Evolutionary conservation across 371 early-diverging fungal species (phyloP).

Genomic region (Funneliformis caledonium): DNA sequence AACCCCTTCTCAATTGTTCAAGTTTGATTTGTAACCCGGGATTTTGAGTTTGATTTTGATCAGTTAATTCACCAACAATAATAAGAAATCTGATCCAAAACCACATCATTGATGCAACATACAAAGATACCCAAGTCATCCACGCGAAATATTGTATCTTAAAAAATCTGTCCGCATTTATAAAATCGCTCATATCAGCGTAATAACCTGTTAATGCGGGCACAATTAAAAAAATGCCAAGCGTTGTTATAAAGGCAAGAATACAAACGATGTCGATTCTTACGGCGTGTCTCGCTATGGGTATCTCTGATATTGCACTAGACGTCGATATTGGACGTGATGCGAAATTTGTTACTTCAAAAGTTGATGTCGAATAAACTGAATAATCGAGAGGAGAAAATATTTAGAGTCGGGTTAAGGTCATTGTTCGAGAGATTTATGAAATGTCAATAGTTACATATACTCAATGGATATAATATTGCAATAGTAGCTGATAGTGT

Average conservation of each 20-base stretch:
- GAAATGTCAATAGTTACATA: not conserved
- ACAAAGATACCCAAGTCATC: not conserved
- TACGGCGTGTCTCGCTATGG: not conserved
- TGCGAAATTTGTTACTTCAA: not conserved
- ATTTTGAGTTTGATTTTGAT: not conserved
- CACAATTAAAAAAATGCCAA: not conserved
- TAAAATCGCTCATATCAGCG: slow-evolving; percentile 11
- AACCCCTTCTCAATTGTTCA: not conserved
- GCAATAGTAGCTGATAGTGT: not conserved
- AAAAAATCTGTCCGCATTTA: slow-evolving; percentile 25
- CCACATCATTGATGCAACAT: not conserved
- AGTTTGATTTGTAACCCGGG: not conserved
- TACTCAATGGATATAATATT: slow-evolving; percentile 4
- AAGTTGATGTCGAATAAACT: slow-evolving; percentile 12
- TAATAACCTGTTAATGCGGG: slow-evolving; percentile 25
- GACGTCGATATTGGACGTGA: not conserved
- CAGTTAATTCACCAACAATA: not conserved
- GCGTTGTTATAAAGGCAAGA: not conserved
- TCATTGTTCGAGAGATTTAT: no score
- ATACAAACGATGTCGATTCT: not conserved
- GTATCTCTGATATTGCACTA: not conserved
- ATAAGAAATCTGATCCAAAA: slow-evolving; percentile 21
- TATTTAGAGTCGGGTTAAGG: not conserved
- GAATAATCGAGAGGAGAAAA: not conserved
- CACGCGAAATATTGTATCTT: slow-evolving; percentile 14